These are phyloP conservation scores for Dendrobium officinale DNA, from an alignment of 106 monocot species.

Conservation along the genomic window DNA sequence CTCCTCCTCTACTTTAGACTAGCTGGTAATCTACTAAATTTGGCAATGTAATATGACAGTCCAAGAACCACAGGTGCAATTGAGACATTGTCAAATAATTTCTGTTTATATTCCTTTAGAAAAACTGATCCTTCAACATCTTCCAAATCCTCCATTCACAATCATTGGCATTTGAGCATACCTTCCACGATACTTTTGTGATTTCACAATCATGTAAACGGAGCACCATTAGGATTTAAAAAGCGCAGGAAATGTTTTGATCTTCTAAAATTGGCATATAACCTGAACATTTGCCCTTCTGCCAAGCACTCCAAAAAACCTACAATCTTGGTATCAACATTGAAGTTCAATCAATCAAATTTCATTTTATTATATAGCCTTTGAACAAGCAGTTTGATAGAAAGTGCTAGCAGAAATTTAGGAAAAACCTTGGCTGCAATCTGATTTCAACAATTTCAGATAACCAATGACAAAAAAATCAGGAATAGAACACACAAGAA, in stretches of 20 bases:
- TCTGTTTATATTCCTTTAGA: background rate
- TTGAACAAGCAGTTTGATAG: background rate
- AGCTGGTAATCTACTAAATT: too few species aligned
- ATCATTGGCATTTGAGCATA: background rate
- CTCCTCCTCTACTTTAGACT: too few species aligned
- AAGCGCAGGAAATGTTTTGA: background rate
- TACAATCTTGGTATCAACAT: background rate
- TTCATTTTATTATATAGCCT: background rate
- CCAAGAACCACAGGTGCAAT: background rate
- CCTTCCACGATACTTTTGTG: background rate
- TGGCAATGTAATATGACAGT: background rate
- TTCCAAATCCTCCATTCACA: background rate
- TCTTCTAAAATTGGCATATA: background rate
- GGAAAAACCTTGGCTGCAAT: too few species aligned
- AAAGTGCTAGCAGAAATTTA: too few species aligned
- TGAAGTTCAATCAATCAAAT: background rate
- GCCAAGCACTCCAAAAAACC: background rate
- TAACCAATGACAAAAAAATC: too few species aligned
- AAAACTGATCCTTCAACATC: background rate
- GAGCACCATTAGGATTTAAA: background rate
- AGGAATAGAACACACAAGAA: too few species aligned
- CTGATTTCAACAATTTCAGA: too few species aligned
- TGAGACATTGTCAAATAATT: background rate
- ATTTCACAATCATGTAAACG: background rate
- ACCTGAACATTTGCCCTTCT: background rate